Conservation (phyloP, 2,329 filamentous ascomycete genomes). For the Rhytidhysteron rufulum region DNA sequence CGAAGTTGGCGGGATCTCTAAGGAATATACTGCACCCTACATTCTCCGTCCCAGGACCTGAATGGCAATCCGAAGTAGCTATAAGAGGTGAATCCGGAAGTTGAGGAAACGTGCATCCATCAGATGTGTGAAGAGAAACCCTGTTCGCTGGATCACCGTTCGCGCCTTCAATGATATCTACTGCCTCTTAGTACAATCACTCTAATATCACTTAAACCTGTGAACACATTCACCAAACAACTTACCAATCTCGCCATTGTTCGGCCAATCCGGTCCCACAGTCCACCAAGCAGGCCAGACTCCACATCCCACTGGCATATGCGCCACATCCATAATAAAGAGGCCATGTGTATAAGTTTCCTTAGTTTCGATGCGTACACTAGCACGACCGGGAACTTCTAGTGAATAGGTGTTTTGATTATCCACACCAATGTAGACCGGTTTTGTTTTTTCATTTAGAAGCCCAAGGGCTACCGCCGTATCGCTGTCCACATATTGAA, state of each 20-base stretch:
- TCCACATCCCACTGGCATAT: slow-evolving; percentile 46
- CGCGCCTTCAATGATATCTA: slow-evolving; percentile 43
- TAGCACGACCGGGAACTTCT: slow-evolving; percentile 29
- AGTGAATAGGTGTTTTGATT: slow-evolving; percentile 21
- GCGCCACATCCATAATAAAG: slow-evolving; percentile 42
- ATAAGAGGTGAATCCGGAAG: too few species aligned
- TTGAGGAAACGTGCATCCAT: slow-evolving; percentile 37
- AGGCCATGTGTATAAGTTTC: slow-evolving; percentile 42
- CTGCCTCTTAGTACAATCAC: slow-evolving; percentile 6
- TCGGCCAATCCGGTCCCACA: slow-evolving; percentile 32
- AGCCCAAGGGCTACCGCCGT: background rate
- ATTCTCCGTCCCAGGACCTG: slow-evolving; percentile 25
- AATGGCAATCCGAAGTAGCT: too few species aligned
- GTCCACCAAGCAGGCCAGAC: slow-evolving; percentile 43
- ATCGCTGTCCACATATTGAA: background rate
- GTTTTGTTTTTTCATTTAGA: background rate
- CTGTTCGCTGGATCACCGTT: slow-evolving; percentile 33
- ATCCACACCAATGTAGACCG: slow-evolving; percentile 43
- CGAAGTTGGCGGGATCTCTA: slow-evolving; percentile 19
- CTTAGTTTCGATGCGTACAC: slow-evolving; percentile 42
- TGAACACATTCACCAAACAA: background rate
- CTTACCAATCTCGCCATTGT: slow-evolving; percentile 23
- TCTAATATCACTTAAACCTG: background rate
- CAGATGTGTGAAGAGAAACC: slow-evolving; percentile 41
- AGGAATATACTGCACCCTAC: slow-evolving; percentile 16